Conservation (phyloP, 164 flowering plant genomes). For the Kalanchoe fedtschenkoi region DNA sequence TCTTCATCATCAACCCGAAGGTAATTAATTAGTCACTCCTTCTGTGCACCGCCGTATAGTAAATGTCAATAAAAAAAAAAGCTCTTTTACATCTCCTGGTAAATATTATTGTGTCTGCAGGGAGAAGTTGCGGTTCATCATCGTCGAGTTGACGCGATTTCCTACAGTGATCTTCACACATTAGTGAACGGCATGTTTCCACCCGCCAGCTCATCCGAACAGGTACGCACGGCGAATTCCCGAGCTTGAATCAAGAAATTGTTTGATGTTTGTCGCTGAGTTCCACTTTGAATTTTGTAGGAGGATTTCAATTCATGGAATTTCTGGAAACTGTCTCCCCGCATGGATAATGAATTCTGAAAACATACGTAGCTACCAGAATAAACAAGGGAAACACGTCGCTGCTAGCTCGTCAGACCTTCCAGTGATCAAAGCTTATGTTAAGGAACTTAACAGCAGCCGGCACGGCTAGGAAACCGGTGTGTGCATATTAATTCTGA, state of each 20-base stretch:
- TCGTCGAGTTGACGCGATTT: constrained; percentile 61
- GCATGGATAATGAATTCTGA: background rate
- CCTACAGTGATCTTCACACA: constrained; percentile 65
- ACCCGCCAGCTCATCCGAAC: constrained; percentile 42
- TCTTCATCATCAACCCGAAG: constrained; percentile 92
- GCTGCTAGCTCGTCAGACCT: background rate
- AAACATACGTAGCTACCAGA: background rate
- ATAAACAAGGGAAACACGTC: background rate
- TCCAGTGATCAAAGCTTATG: no score
- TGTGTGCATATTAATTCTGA: no score
- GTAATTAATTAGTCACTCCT: constrained; percentile 21
- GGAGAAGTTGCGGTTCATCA: constrained; percentile 77
- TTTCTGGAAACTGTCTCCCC: background rate
- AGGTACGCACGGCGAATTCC: no score
- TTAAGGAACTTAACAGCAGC: no score
- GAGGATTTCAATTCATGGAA: constrained; percentile 6
- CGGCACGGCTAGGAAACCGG: no score
- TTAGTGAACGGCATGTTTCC: constrained; percentile 94
- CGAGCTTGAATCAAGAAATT: no score
- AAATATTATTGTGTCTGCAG: constrained; percentile 25
- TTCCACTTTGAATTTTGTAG: background rate
- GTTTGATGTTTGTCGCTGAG: no score
- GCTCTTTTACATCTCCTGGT: no score
- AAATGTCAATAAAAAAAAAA: no score
- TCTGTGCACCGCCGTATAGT: background rate